phyloP scores from a whole-genome alignment of 805 yeast genomes.

The Dipodascus geniculatus region DNA sequence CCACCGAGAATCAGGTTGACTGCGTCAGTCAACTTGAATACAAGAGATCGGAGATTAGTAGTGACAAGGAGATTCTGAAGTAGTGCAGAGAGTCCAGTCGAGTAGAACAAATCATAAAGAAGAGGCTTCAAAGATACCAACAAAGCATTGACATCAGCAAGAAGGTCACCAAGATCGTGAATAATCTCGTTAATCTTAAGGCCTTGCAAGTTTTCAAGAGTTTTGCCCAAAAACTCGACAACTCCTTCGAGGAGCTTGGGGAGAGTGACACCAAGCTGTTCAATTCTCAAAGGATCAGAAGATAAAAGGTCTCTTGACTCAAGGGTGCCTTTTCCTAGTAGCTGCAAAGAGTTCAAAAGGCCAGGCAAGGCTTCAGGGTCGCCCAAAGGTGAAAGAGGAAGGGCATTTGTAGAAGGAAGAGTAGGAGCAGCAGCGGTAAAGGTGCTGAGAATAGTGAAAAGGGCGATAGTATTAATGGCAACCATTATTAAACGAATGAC shows the following conservation, averaged over 20 bases:
- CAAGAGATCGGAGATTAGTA: not conserved
- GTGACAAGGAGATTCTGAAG: not conserved
- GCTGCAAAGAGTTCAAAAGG: not conserved
- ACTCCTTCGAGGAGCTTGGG: not conserved
- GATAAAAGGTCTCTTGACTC: not conserved
- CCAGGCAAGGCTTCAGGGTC: not conserved
- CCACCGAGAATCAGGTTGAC: not conserved
- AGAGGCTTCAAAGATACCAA: not conserved
- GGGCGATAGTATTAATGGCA: not conserved
- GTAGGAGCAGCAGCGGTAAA: not conserved
- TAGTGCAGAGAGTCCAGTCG: not conserved
- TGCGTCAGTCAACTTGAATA: not conserved
- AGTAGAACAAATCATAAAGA: not conserved
- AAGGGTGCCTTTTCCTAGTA: no score
- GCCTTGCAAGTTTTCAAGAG: not conserved
- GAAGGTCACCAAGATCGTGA: not conserved
- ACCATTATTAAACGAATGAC: not conserved
- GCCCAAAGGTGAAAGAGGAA: conserved; percentile 1
- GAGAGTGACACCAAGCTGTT: not conserved
- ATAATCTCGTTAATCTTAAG: not conserved
- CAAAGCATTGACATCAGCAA: not conserved
- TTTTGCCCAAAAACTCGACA: not conserved
- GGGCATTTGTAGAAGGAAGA: not conserved
- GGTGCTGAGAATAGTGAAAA: conserved; percentile 1
- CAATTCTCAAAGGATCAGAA: not conserved